These are phyloP conservation scores for Leucocoprinus leucothites DNA, from an alignment of 768 basidiomycete genomes.

Conservation along the genomic window DNA sequence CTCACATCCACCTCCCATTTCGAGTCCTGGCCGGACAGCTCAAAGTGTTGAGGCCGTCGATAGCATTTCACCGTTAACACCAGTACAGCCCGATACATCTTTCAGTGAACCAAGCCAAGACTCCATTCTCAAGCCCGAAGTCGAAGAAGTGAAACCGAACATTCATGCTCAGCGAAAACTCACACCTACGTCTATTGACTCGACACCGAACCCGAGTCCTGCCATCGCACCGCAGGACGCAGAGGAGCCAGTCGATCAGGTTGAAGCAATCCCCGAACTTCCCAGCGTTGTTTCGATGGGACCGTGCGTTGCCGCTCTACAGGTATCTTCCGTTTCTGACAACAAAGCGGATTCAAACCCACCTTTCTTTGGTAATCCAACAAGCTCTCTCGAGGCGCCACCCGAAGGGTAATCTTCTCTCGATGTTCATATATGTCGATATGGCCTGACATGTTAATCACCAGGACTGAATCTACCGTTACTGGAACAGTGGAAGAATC, in stretches of 20 bases:
- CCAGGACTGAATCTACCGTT: too few relatives aligned
- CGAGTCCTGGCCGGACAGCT: background rate
- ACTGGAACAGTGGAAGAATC: too few relatives aligned
- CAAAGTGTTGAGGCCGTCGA: background rate
- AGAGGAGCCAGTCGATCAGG: background rate
- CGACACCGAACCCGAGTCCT: slow-evolving; percentile 8
- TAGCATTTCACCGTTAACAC: background rate
- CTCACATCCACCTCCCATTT: background rate
- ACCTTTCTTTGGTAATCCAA: too few relatives aligned
- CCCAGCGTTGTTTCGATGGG: background rate
- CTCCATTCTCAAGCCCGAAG: background rate
- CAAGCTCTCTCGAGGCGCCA: too few relatives aligned
- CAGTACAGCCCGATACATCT: background rate
- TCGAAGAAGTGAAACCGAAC: background rate
- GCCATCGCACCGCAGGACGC: background rate
- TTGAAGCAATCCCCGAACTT: background rate
- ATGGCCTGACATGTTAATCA: too few relatives aligned
- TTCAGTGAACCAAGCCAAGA: background rate
- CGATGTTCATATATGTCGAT: too few relatives aligned
- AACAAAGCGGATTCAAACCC: too few relatives aligned
- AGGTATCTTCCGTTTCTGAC: too few relatives aligned
- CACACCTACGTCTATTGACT: slow-evolving; percentile 11
- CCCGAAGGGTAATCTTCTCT: too few relatives aligned
- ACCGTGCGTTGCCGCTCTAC: background rate
- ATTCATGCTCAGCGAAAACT: background rate